Base-by-base conservation (phyloP, 73 alveolate species). In the Breviolum minutum region DNA sequence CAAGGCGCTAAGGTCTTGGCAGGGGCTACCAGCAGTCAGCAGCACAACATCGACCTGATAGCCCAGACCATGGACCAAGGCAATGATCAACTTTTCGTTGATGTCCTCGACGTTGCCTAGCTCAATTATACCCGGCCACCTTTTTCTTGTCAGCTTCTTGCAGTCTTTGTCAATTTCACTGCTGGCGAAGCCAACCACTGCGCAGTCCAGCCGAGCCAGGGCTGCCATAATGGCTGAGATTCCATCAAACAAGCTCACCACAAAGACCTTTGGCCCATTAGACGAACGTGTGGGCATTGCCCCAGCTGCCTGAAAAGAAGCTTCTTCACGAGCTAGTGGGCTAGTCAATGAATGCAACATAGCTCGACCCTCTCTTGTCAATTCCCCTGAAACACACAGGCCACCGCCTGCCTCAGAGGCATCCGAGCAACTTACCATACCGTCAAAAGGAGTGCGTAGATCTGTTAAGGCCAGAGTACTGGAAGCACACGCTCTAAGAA, bases 101-200 rank as follows among this genome's bases (percentile, higher is more conserved):
- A 73, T 17, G 66, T 81, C 7, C 12, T 17, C 32, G 32, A 81
- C 54, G n/a, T 14, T 48, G 10, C 29, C 14, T 30, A 85, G 24
- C 9, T 54, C 63, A 22, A 22, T 11, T 20, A 85, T 62, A 22
- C 94, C 94, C 19, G 80, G 94, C 94, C 94, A 85, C 26, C 94
- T 5, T 6, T 14, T 20, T 6, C 94, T 48, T 20, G 30, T 32
- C 62, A 85, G 26, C 63, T 62, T 6, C 8, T 24, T 24, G 66
- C 80, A 60, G 54, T 85, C 94, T 5, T 54, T n/a, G n/a, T 20
- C 79, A 17, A 29, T 20, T 63, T 85, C 94, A 19, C 63, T 4
- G 66, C 27, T 10, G 40, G 82, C 95, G 69, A 40, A 63, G 30
- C 68, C 95, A 2, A 27, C 9, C 11, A 87, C 68, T 6, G 4